Evolutionary conservation across 495 filamentous ascomycete species (phyloP).

Genomic region (Cryomyces minteri): DNA sequence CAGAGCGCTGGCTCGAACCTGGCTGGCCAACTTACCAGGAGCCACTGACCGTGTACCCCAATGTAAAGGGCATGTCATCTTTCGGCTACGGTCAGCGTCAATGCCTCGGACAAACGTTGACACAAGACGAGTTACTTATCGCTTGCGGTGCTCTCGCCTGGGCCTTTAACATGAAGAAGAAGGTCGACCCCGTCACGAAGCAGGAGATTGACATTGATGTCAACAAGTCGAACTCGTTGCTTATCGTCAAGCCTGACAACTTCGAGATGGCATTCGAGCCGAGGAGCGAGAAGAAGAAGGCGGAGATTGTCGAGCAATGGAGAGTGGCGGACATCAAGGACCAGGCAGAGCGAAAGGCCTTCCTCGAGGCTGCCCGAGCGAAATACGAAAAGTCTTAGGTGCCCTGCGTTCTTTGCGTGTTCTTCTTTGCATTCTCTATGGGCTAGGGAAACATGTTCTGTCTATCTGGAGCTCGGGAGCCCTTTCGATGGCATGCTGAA

Average conservation of each 20-base stretch:
- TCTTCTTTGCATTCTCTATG: too few relatives aligned
- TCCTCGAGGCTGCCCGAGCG: slow-evolving; percentile 7
- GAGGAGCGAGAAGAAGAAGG: slow-evolving; percentile 7
- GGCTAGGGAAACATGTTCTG: too few relatives aligned
- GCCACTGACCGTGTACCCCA: slow-evolving; percentile 20
- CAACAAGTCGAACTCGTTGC: slow-evolving; percentile 16
- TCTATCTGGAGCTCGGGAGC: too few relatives aligned
- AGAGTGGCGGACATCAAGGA: slow-evolving; percentile 8
- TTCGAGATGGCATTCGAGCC: slow-evolving; percentile 18
- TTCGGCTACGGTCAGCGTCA: slow-evolving; percentile 28
- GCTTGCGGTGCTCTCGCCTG: slow-evolving; percentile 15
- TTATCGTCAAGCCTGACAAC: slow-evolving; percentile 21
- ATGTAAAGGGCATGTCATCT: slow-evolving; percentile 27
- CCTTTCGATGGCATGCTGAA: too few relatives aligned
- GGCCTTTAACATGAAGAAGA: slow-evolving; percentile 18
- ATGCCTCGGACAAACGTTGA: slow-evolving; percentile 30
- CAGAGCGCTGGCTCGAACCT: slow-evolving; percentile 32
- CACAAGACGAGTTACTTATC: slow-evolving; percentile 17
- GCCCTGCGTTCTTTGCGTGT: too few relatives aligned
- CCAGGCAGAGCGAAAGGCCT: slow-evolving; percentile 5
- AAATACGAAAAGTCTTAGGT: too few relatives aligned
- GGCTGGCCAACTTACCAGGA: slow-evolving; percentile 20
- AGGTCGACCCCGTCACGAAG: slow-evolving; percentile 21
- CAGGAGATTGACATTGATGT: slow-evolving; percentile 21
- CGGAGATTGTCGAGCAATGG: slow-evolving; percentile 12